phyloP scores from a whole-genome alignment of 176 grass and related monocot genomes.

The Cocos nucifera region DNA sequence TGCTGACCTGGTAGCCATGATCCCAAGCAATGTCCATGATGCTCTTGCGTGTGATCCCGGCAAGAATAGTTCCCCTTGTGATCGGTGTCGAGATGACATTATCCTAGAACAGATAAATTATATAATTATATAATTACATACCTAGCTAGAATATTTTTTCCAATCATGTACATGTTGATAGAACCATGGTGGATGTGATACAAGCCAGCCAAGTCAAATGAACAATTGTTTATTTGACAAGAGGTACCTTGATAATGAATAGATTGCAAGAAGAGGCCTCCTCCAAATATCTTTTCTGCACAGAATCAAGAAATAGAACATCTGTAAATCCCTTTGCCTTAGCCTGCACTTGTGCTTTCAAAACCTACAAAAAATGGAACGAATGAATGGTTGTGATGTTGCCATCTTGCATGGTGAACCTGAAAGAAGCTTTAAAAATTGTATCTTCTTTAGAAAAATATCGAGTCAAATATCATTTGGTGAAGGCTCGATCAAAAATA shows the following conservation, averaged over 20 bases:
- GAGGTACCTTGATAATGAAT: conserved; percentile 58
- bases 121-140: too few species aligned
- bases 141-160: too few species aligned
- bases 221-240: too few species aligned
- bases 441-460: too few species aligned
- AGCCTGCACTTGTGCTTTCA: conserved; percentile 57
- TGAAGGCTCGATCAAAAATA: too few species aligned
- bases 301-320: conserved; percentile 80
- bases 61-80: conserved; percentile 69
- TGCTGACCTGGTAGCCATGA: conserved; percentile 51
- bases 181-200: too few species aligned
- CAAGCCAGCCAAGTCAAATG: too few species aligned
- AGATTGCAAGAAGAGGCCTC: conserved; percentile 92
- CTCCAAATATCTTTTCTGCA: conserved; percentile 71
- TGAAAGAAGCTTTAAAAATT: too few species aligned
- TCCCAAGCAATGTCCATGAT: conserved; percentile 72
- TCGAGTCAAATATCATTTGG: too few species aligned
- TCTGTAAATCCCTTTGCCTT: conserved; percentile 75
- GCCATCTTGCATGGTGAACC: too few species aligned
- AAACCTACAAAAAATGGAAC: conserved; percentile 33
- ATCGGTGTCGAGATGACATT: conserved; percentile 49
- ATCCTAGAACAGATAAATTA: conserved; percentile 12
- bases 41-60: conserved; percentile 82
- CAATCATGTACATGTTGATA: too few species aligned
- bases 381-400: too few species aligned